These are phyloP conservation scores for Castanospermum australe DNA, from an alignment of 306 rosid genomes.

Conservation along the genomic window DNA sequence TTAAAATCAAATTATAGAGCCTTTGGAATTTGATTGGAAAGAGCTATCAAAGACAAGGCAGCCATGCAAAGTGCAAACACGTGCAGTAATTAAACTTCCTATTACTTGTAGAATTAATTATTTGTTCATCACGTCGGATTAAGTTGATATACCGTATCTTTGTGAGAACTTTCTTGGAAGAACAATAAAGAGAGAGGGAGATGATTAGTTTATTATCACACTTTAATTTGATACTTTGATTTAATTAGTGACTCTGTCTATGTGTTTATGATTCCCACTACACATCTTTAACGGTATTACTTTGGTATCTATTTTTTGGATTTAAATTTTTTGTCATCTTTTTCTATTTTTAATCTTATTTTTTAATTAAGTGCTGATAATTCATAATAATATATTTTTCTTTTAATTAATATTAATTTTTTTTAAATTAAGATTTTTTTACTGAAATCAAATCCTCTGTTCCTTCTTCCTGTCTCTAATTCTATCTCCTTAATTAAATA, in stretches of 20 bases:
- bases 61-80: neutral
- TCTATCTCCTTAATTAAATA: too few relatives aligned
- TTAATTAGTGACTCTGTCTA: neutral
- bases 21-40: neutral
- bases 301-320: too few relatives aligned
- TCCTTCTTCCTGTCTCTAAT: too few relatives aligned
- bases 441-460: too few relatives aligned
- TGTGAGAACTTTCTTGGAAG: slow-evolving; percentile 1
- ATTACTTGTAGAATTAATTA: neutral
- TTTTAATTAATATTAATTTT: too few relatives aligned
- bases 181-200: slow-evolving; percentile 1
- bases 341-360: too few relatives aligned
- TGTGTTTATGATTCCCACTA: slow-evolving; percentile 26
- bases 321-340: too few relatives aligned
- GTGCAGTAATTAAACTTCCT: neutral
- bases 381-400: too few relatives aligned
- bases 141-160: neutral
- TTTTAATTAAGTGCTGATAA: too few relatives aligned
- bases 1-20: neutral
- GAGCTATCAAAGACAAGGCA: neutral
- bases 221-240: neutral
- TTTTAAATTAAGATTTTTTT: too few relatives aligned
- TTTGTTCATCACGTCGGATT: neutral
- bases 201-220: slow-evolving; percentile 1
- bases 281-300: slow-evolving; percentile 39